phyloP scores from a whole-genome alignment of 352 stramenopile species.

The Phytophthora crassamura region DNA sequence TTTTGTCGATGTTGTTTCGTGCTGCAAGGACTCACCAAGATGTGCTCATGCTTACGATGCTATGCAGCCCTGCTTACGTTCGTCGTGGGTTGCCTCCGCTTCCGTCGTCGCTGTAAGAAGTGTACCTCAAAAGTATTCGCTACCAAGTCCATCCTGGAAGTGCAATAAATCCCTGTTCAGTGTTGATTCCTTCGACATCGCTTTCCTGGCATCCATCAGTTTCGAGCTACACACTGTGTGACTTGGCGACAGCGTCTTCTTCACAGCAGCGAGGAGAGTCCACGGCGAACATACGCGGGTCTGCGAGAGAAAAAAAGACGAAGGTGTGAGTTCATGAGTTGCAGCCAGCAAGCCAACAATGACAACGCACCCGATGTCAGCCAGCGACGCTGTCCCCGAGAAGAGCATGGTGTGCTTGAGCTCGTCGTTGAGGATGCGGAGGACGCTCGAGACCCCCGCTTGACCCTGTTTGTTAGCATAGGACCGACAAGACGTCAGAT shows the following conservation, averaged over 20 bases:
- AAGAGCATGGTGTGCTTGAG: constrained; percentile 93
- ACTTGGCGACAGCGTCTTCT: constrained; percentile 20
- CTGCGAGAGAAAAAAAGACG: constrained; percentile 5
- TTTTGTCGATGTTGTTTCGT: neutral
- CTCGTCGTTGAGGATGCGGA: constrained; percentile 92
- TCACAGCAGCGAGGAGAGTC: constrained; percentile 32
- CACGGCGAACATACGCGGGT: constrained; percentile 28
- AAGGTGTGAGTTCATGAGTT: neutral
- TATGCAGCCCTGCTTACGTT: constrained; percentile 37
- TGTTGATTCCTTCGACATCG: neutral
- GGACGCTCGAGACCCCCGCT: constrained; percentile 82
- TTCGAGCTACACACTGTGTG: no score
- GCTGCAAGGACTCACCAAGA: neutral
- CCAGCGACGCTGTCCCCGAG: constrained; percentile 58
- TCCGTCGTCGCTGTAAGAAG: constrained; percentile 37
- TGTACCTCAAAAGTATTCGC: constrained; percentile 2
- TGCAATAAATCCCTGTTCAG: no score
- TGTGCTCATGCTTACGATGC: neutral
- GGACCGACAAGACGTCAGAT: neutral
- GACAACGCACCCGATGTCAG: constrained; percentile 61
- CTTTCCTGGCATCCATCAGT: neutral
- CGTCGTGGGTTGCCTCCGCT: constrained; percentile 38
- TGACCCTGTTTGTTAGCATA: constrained; percentile 59
- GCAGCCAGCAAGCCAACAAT: neutral
- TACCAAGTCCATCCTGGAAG: constrained; percentile 3